Evolutionary conservation across 768 basidiomycete genomes (phyloP).

Genomic region (Tulasnella calospora): DNA sequence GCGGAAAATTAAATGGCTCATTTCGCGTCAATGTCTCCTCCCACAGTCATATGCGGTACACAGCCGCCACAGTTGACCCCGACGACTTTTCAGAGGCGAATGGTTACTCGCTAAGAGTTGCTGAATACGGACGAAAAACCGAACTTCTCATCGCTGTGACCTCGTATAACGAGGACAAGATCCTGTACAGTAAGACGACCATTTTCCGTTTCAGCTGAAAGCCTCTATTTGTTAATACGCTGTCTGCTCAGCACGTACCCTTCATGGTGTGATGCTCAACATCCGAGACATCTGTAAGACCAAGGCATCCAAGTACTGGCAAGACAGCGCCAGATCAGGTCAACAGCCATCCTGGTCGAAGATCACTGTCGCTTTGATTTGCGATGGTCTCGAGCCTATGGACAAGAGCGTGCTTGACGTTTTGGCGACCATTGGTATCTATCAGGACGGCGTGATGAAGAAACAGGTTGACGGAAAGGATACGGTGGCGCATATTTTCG

Average conservation of each 20-base stretch:
- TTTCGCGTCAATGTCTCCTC: slow-evolving; percentile 36
- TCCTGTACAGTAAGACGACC: slow-evolving; percentile 54
- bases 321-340: slow-evolving; percentile 74
- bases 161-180: slow-evolving; percentile 90
- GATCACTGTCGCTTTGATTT: slow-evolving; percentile 56
- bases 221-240: slow-evolving; percentile 35
- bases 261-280: slow-evolving; percentile 96
- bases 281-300: slow-evolving; percentile 96
- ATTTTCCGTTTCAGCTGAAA: slow-evolving; percentile 6
- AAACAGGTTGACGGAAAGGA: slow-evolving; percentile 71
- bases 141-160: slow-evolving; percentile 93
- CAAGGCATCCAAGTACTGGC: slow-evolving; percentile 90
- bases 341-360: slow-evolving; percentile 81
- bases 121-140: slow-evolving; percentile 82
- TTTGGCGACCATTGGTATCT: slow-evolving; percentile 83
- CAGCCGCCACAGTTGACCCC: slow-evolving; percentile 85
- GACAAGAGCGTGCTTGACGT: slow-evolving; percentile 84
- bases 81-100: slow-evolving; percentile 76
- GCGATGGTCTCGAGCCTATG: slow-evolving; percentile 91
- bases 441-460: slow-evolving; percentile 94
- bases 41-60: slow-evolving; percentile 77
- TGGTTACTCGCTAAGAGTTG: slow-evolving; percentile 81
- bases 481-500: slow-evolving; percentile 91
- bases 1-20: not conserved
- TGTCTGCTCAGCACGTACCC: slow-evolving; percentile 47